A percentile compares a stretch with the other conserved stretches of the same genome.
phyloP scores from a whole-genome alignment of 2,329 filamentous ascomycete genomes.

The Mariannaea sp. region DNA sequence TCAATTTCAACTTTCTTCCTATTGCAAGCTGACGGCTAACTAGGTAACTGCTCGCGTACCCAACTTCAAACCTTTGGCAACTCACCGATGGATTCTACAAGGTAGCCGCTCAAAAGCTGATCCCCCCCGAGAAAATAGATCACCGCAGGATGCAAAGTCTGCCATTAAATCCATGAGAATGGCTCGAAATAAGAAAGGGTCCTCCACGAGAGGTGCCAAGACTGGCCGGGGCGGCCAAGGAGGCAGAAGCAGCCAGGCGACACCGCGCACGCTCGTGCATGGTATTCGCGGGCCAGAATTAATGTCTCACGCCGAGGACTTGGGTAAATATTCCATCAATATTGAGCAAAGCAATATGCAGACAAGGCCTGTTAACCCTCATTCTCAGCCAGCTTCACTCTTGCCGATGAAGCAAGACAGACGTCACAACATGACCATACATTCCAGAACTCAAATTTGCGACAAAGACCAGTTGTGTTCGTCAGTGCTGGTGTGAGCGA shows the following conservation, averaged over 20 bases:
- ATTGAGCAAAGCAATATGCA: neutral
- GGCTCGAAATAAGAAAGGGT: conserved; percentile 35
- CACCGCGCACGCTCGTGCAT: conserved; percentile 20
- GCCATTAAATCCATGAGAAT: conserved; percentile 20
- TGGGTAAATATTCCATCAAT: conserved; percentile 23
- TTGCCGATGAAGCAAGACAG: conserved; percentile 55
- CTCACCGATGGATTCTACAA: neutral
- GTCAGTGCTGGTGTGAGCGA: conserved; percentile 59
- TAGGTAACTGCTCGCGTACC: conserved; percentile 19
- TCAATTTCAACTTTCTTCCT: conserved; percentile 1
- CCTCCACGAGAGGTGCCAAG: conserved; percentile 26
- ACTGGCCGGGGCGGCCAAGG: conserved; percentile 28
- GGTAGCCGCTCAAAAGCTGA: neutral
- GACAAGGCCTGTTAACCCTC: conserved; percentile 15
- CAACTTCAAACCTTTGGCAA: neutral
- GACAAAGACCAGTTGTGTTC: conserved; percentile 56
- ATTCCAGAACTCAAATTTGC: conserved; percentile 47
- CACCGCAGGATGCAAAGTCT: conserved; percentile 21
- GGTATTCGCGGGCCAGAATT: conserved; percentile 9
- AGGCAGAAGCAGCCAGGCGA: conserved; percentile 23
- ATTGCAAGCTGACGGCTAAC: conserved; percentile 22
- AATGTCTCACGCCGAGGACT: conserved; percentile 13
- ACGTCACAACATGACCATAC: conserved; percentile 53
- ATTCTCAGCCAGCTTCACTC: conserved; percentile 34
- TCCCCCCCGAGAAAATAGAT: neutral